Base-by-base conservation (phyloP, 2,329 filamentous ascomycete species). In the Stachybotrys chartarum region DNA sequence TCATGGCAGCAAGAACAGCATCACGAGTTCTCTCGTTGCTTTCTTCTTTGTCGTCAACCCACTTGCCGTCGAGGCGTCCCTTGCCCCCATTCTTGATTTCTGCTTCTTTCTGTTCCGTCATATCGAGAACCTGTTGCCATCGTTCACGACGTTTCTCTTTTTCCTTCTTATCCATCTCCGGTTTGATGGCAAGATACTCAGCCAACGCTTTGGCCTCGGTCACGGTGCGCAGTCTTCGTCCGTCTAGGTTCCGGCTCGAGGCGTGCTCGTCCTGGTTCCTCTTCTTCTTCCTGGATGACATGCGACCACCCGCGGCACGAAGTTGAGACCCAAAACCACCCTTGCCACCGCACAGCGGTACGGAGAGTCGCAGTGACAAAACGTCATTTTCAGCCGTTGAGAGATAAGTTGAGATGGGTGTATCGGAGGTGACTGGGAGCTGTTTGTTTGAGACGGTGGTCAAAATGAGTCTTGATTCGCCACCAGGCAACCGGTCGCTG, bases 241-340 rank as follows among this genome's bases (percentile, higher is more conserved):
- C 94, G 65, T 97, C 94, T 2, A 99, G 79, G 62, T 97, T 99
- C 60, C 94, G 85, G 67, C 90, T 96, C 3, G 92, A 97, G 30
- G 86, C 92, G 66, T 95, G 93, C 58, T 91, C 86, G 44, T 96
- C 91, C 63, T 89, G 84, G 55, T 87, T 87, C 66, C 87, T 87
- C 79, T 93, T 94, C 79, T 93, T 94, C 77, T 95, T 95, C 65
- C 83, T 83, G n/a, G 90, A 93, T 3, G 91, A 96, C 94, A 99
- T 99, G 75, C 95, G 93, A 46, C 95, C 94, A 68, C 95, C 94
- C 3, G 94, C 94, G 0, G 95, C 94, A 67, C 95, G 90, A 44
- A 99, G 85, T 71, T 99, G 95, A 1, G 93, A 97, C 54, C 94
- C 94, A 69, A 99, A 99, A 66, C 94, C 94, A 72, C 94, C 94